Base-by-base conservation (phyloP, 169 alveolate species). In the Plasmodium sp. region DNA sequence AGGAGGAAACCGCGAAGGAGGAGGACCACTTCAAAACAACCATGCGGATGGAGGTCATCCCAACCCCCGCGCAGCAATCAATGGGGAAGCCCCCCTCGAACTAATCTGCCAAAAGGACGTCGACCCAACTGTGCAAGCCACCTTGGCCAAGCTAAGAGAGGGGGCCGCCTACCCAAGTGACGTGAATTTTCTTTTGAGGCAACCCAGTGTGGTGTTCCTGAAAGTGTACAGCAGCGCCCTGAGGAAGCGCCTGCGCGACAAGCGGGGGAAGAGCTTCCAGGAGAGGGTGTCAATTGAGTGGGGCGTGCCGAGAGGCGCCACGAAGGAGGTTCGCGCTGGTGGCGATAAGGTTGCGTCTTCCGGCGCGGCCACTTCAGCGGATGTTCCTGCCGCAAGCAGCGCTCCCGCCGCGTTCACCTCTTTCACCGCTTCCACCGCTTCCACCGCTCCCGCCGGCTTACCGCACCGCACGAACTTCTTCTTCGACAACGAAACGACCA, bases 401-500 rank as follows among this genome's bases (percentile, higher is more conserved):
- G n/a, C n/a, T n/a, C n/a, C n/a, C n/a, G n/a, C n/a, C n/a, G n/a
- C n/a, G n/a, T n/a, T 12, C 62, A 3, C 18, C 45, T 2, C 45
- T 39, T 2, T 39, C 45, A 0, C 45, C 41, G 41, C 41, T 0
- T 0, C 41, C 41, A 0, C 27, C 27, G 27, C 27, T 22, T 22
- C 0, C 0, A 0, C 27, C 27, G 27, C 27, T 39, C 5, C 5
- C 33, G 27, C n/a, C 5, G 77, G 10, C n/a, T 0, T 39, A 4
- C 77, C 77, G 5, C 2, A 1, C 3, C 27, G 4, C 1, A 72
- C 79, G 18, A 84, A 86, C 43, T 86, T 48, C 34, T 86, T 86
- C 83, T 86, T 86, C 36, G 93, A 86, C 22, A 56, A 56, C 27
- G 93, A 86, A 36, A 75, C 86, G 39, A 86, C 81, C n/a, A 86